Percentiles rank a stretch among this genome's conserved stretches.
Evolutionary conservation across 192 early-diverging fungal species (phyloP).

Genomic region (Endogone sp.): DNA sequence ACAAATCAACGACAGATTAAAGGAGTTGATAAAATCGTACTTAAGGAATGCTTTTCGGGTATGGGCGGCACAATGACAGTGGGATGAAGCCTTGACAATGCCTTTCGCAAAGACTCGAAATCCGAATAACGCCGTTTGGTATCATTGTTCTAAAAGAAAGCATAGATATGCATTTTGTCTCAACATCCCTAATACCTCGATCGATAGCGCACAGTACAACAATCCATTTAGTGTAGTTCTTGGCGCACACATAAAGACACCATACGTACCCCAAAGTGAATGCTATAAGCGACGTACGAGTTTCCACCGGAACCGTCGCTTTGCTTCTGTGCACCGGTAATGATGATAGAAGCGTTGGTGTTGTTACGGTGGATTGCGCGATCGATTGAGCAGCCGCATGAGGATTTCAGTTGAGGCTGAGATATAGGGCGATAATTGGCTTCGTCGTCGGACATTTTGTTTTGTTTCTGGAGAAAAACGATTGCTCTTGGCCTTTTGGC

Average conservation of each 20-base stretch:
- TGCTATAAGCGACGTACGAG: conserved; percentile 49
- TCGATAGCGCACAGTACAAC: no score
- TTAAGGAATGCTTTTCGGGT: conserved; percentile 94
- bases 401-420: no score
- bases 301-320: conserved; percentile 42
- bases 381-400: conserved; percentile 33
- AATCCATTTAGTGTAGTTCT: no score
- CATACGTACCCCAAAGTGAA: conserved; percentile 44
- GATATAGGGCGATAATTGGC: no score
- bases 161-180: no score
- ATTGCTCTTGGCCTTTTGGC: no score
- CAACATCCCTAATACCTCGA: no score
- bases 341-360: conserved; percentile 31
- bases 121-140: conserved; percentile 91
- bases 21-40: conserved; percentile 28
- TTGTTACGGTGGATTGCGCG: conserved; percentile 30
- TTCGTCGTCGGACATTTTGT: no score
- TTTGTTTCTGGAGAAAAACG: no score
- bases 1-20: no score
- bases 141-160: conserved; percentile 50
- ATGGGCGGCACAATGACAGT: conserved; percentile 91
- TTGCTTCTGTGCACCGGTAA: conserved; percentile 45
- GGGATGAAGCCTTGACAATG: conserved; percentile 77
- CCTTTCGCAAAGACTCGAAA: conserved; percentile 86
- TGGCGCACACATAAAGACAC: background rate